phyloP scores from a whole-genome alignment of 129 eudicot species.

The Pseudognaphalium luteoalbum region DNA sequence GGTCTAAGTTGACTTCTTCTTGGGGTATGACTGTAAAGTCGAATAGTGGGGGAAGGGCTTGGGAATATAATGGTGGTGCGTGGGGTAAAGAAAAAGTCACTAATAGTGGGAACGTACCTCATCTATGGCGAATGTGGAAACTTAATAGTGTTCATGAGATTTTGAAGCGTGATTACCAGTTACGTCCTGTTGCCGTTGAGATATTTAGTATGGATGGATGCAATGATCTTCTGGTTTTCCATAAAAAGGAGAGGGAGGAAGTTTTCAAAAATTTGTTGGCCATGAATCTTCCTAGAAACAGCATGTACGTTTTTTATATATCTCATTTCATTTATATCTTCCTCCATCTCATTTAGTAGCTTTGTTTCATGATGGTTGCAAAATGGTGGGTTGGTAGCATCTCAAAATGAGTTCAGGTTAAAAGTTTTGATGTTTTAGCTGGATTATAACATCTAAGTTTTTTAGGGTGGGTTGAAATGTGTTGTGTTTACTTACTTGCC shows the following conservation, averaged over 20 bases:
- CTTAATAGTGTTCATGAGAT: slow-evolving; percentile 94
- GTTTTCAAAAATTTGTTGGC: slow-evolving; percentile 87
- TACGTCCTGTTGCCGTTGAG: slow-evolving; percentile 97
- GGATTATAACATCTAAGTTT: background rate
- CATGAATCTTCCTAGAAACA: slow-evolving; percentile 90
- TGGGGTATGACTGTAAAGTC: slow-evolving; percentile 67
- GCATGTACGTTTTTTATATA: slow-evolving; percentile 62
- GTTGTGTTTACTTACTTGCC: background rate
- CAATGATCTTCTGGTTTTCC: slow-evolving; percentile 94
- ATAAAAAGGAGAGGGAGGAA: slow-evolving; percentile 95
- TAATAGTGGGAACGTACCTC: slow-evolving; percentile 81
- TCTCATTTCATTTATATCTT: background rate
- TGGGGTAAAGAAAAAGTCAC: slow-evolving; percentile 94
- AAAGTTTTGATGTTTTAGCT: background rate
- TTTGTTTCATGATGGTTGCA: background rate
- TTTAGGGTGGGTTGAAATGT: background rate
- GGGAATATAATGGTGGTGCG: slow-evolving; percentile 99
- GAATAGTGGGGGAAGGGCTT: slow-evolving; percentile 84
- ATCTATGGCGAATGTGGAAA: slow-evolving; percentile 99
- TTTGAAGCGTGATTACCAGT: slow-evolving; percentile 95
- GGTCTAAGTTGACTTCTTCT: slow-evolving; percentile 79
- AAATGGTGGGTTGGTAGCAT: background rate
- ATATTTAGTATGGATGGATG: slow-evolving; percentile 99
- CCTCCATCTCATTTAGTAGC: background rate
- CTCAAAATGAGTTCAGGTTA: background rate